These are phyloP conservation scores for Pseudophaeomoniella oleicola DNA, from an alignment of 2,329 filamentous ascomycete genomes.

Conservation along the genomic window DNA sequence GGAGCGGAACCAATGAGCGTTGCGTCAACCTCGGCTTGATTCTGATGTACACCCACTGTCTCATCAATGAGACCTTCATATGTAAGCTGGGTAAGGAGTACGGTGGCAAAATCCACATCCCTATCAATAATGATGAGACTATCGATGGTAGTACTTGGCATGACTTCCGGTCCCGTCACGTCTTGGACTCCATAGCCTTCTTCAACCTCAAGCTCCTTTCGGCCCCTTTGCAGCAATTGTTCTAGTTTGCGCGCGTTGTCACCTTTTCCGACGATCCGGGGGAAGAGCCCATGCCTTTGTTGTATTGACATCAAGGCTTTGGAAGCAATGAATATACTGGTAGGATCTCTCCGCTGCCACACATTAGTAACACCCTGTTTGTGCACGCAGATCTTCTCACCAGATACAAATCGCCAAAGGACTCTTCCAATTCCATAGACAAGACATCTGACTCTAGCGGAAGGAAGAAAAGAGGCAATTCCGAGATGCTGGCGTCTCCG, in stretches of 20 bases:
- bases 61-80: slow-evolving; percentile 96
- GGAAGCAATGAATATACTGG: slow-evolving; percentile 75
- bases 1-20: slow-evolving; percentile 69
- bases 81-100: slow-evolving; percentile 83
- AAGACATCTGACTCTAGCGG: slow-evolving; percentile 82
- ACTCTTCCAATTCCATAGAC: slow-evolving; percentile 76
- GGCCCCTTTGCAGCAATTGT: slow-evolving; percentile 78
- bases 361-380: slow-evolving; percentile 13
- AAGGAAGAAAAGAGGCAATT: slow-evolving; percentile 80
- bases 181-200: slow-evolving; percentile 25
- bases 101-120: slow-evolving; percentile 85
- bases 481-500: slow-evolving; percentile 77
- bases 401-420: slow-evolving; percentile 77
- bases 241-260: slow-evolving; percentile 83
- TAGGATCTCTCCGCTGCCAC: slow-evolving; percentile 63
- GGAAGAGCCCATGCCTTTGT: slow-evolving; percentile 81
- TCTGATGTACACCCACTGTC: slow-evolving; percentile 79
- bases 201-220: slow-evolving; percentile 77
- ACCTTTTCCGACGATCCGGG: slow-evolving; percentile 86
- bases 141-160: slow-evolving; percentile 77
- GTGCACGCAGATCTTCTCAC: slow-evolving; percentile 22
- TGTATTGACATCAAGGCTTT: slow-evolving; percentile 91
- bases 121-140: slow-evolving; percentile 90
- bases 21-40: slow-evolving; percentile 83
- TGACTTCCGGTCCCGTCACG: slow-evolving; percentile 41